Evolutionary conservation across 2,329 filamentous ascomycete genomes (phyloP).

Genomic region (Colletotrichum lindemuthianum): DNA sequence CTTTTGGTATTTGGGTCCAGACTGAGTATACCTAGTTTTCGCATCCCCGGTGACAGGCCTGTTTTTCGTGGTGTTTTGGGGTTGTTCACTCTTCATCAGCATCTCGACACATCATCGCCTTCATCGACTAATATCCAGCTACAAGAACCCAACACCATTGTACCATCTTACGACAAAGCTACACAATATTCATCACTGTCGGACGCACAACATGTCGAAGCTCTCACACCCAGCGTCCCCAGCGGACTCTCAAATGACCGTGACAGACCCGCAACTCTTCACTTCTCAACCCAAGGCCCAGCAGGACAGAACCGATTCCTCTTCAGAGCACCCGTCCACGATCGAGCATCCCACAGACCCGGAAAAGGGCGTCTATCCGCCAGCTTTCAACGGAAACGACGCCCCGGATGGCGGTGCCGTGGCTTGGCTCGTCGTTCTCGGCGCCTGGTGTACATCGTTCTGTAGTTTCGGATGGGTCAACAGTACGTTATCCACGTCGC

Average conservation of each 20-base stretch:
- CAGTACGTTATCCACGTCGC: slow-evolving; percentile 36
- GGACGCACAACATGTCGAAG: slow-evolving; percentile 15
- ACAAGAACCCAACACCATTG: no score
- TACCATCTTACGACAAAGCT: not conserved
- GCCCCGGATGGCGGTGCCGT: slow-evolving; percentile 43
- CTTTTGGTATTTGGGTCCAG: not conserved
- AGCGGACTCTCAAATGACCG: slow-evolving; percentile 22
- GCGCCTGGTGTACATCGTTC: slow-evolving; percentile 52
- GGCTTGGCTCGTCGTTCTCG: slow-evolving; percentile 53
- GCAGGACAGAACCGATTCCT: slow-evolving; percentile 20
- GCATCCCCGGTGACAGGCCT: not conserved
- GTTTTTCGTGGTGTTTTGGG: not conserved
- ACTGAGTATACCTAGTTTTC: slow-evolving; percentile 10
- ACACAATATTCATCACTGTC: not conserved
- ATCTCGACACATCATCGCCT: not conserved
- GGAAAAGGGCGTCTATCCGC: slow-evolving; percentile 16
- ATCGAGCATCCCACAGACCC: slow-evolving; percentile 8
- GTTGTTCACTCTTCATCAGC: not conserved
- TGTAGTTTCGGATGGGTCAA: slow-evolving; percentile 53
- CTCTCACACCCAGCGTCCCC: slow-evolving; percentile 8
- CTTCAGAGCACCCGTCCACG: slow-evolving; percentile 17
- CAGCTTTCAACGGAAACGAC: slow-evolving; percentile 17
- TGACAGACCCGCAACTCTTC: slow-evolving; percentile 13
- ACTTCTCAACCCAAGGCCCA: slow-evolving; percentile 1
- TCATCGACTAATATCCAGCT: not conserved